Evolutionary conservation across 2,329 filamentous ascomycete species (phyloP), one percentile per base, ranked within the genome.

Genomic region (Clarireedia sp.): DNA sequence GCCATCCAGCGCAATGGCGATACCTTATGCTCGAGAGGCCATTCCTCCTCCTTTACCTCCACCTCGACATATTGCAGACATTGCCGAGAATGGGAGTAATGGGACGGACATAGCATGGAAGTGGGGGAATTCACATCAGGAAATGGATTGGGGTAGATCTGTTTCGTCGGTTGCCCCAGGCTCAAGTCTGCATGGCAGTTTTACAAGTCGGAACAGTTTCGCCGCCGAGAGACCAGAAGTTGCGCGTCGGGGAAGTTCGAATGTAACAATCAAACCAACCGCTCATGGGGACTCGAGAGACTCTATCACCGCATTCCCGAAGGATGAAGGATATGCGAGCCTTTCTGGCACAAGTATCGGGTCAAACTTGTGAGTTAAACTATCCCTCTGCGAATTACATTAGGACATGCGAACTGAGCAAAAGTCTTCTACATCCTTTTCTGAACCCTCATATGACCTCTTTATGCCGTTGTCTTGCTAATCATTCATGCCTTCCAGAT

Each of bases 1-100:
- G 43, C 71, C 69, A 55, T 64, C 72, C 59, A 75, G 76, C 59
- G 78, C 81, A 62, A 82, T 87, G 80, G 74, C 82, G 58, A 86
- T 87, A 67, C 81, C 81, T 49, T 75, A 78, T 66, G 74, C 77
- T 57, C 75, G 77, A 65, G 74, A 75, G 29, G 61, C 68, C n/a
- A 48, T 64, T 50, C 83, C 84, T 57, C 83, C 84, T 60, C 82
- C 83, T 49, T 74, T 87, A 64, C 84, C 83, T 63, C 84, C 84
- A 56, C 80, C 83, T 51, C 76, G 75, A 68, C 72, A 77, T 66
- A 77, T 86, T 57, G 73, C 75, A 61, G 78, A 81, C 58, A 71
- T 82, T 60, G 72, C 75, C 47, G 58, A 58, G 40, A 53, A 54
- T 46, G 81, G 80, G 46, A 74, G 79, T 64, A 82, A 85, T 68